Evolutionary conservation across 2,329 filamentous ascomycete species (phyloP).

Genomic region (Clarireedia sp.): DNA sequence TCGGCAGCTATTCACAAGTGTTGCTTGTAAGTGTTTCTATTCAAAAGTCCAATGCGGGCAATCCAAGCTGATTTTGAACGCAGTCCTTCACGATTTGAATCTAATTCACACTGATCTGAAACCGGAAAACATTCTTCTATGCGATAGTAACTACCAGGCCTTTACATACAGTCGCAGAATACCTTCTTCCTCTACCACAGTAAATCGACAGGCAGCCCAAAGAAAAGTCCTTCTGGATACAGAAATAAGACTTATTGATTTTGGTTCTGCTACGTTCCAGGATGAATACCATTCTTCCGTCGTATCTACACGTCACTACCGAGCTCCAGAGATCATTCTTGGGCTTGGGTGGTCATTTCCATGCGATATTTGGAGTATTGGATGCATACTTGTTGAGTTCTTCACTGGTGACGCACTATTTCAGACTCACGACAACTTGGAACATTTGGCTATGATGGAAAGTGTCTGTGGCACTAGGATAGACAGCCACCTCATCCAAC

Average conservation of each 20-base stretch:
- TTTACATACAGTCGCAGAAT: constrained; percentile 65
- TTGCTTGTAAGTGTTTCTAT: constrained; percentile 68
- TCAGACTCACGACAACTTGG: constrained; percentile 65
- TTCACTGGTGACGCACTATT: constrained; percentile 65
- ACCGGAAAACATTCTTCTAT: constrained; percentile 62
- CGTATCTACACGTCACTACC: constrained; percentile 62
- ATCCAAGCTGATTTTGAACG: constrained; percentile 12
- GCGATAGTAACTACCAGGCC: constrained; percentile 57
- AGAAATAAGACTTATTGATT: constrained; percentile 63
- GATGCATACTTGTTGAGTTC: constrained; percentile 65
- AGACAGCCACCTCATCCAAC: constrained; percentile 49
- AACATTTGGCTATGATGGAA: constrained; percentile 71
- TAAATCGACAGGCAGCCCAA: constrained; percentile 54
- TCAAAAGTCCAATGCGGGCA: neutral
- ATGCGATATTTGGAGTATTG: constrained; percentile 68
- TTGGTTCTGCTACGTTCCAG: constrained; percentile 64
- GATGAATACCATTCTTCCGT: constrained; percentile 67
- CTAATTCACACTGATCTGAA: constrained; percentile 85
- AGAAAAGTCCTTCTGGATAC: constrained; percentile 58
- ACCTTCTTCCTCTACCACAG: constrained; percentile 55
- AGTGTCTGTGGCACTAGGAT: constrained; percentile 54
- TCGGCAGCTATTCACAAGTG: constrained; percentile 91
- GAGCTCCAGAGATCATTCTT: constrained; percentile 63
- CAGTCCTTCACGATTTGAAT: constrained; percentile 92
- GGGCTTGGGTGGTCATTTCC: constrained; percentile 64